Evolutionary conservation across 345 rosid species (phyloP).

Genomic region (Nephelium lappaceum): DNA sequence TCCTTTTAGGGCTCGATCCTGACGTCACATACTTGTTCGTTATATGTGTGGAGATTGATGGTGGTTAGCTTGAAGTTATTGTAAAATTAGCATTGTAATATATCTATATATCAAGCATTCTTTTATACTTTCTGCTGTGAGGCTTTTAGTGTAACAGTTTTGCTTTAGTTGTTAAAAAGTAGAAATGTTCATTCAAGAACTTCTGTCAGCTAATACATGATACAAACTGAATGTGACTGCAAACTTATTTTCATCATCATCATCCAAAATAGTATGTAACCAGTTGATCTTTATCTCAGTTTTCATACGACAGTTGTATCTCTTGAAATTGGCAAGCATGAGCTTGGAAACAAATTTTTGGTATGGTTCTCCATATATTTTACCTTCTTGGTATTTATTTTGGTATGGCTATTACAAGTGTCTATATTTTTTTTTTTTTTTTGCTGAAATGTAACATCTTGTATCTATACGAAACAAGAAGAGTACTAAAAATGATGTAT

Average conservation of each 20-base stretch:
- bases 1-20: not conserved
- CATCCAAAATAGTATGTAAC: not conserved
- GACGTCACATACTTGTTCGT: not conserved
- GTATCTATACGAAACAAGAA: too few relatives aligned
- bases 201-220: not conserved
- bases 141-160: not conserved
- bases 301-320: not conserved
- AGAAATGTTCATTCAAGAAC: slow-evolving; percentile 3
- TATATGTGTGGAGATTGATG: slow-evolving; percentile 2
- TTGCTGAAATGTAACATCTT: too few relatives aligned
- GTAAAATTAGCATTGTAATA: slow-evolving; percentile 13
- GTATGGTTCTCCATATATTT: too few relatives aligned
- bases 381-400: too few relatives aligned
- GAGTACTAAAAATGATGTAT: too few relatives aligned
- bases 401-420: too few relatives aligned
- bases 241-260: not conserved
- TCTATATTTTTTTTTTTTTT: too few relatives aligned
- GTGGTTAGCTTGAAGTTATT: slow-evolving; percentile 3
- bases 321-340: not conserved
- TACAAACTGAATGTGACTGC: not conserved
- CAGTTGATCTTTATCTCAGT: not conserved
- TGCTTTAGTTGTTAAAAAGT: not conserved
- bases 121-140: slow-evolving; percentile 12
- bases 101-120: not conserved
- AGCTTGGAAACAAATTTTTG: not conserved